A percentile compares a stretch with the other conserved stretches of the same genome.
These are phyloP conservation scores for Cornus kousa DNA, from an alignment of 148 eudicot species.

Conservation along the genomic window DNA sequence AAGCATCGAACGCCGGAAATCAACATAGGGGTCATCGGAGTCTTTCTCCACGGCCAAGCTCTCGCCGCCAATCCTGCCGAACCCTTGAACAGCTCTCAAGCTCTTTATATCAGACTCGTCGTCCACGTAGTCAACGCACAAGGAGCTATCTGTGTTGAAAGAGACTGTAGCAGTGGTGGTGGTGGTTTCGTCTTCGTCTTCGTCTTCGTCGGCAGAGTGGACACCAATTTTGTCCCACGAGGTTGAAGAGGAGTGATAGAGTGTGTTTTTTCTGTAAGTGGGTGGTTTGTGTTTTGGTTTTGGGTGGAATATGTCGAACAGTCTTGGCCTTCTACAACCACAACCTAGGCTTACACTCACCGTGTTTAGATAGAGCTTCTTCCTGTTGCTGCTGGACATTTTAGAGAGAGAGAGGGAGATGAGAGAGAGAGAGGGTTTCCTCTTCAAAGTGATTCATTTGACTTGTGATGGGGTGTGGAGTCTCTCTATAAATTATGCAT, in stretches of 20 bases:
- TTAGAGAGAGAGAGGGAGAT: conserved; percentile 20
- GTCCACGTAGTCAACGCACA: not conserved
- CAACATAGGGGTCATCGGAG: conserved; percentile 83
- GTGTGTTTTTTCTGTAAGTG: not conserved
- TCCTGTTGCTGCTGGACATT: conserved; percentile 33
- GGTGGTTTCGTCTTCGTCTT: conserved; percentile 22
- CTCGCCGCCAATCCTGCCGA: conserved; percentile 54
- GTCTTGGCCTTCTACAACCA: conserved; percentile 43
- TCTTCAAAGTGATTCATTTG: no score
- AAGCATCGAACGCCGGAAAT: conserved; percentile 81
- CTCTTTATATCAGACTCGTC: conserved; percentile 23
- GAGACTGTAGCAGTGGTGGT: conserved; percentile 11
- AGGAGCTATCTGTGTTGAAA: not conserved
- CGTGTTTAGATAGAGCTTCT: conserved; percentile 32
- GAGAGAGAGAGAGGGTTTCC: not conserved
- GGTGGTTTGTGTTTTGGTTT: conserved; percentile 12
- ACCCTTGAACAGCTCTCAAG: conserved; percentile 40
- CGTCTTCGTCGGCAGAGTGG: not conserved
- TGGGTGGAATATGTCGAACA: conserved; percentile 45
- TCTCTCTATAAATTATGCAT: not conserved
- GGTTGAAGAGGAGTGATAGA: conserved; percentile 17
- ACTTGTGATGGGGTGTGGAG: not conserved
- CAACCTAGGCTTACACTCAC: conserved; percentile 46
- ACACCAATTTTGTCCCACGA: not conserved
- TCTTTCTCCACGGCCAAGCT: conserved; percentile 92